Base-by-base conservation (phyloP, 2,329 filamentous ascomycete species). In the Ceratocystis eucalypticola region DNA sequence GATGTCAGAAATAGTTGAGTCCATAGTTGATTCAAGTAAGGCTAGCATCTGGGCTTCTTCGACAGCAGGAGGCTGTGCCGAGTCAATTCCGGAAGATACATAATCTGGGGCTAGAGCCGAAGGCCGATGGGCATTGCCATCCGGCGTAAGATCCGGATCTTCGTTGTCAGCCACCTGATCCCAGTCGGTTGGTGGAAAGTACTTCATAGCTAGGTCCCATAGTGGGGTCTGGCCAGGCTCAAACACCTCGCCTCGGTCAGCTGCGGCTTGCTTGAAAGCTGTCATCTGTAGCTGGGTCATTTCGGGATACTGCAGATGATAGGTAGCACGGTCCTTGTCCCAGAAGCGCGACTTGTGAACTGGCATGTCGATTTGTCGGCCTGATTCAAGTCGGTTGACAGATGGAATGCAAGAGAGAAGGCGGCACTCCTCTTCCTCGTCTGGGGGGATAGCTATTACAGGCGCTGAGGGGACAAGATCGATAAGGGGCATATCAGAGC, bases 1-100 rank as follows among this genome's bases (percentile, higher is more conserved):
- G 28, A 89, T 80, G 25, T 80, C 80, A 1, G 80, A 76, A 5
- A 88, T 78, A 68, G 84, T 80, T 0, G 91, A 96, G 15, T 84
- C 84, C 0, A 80, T 71, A 0, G 86, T 80, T 0, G 87, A 86
- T 15, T 83, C 82, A 15, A 96, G 76, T 65, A 28, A 61, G 8
- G 50, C 50, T 7, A 66, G 25, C 22, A 55, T 57, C 20, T 20
- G 46, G 10, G 3, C 37, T n/a, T 62, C 20, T 6, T n/a, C 25
- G 15, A 5, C 41, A 4, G 37, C 20, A 44, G 20, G 5, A 20
- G 15, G 2, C 2, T 17, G 25, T 37, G 28, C n/a, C 28, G 1
- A n/a, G 55, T 8, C 28, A 17, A 15, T 28, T 62, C 5, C 45
- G 30, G 44, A 50, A 30, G 55, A 33, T 12, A 37, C 2, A 2